Conservation (phyloP, 768 basidiomycete genomes). For the Mycena crocata region DNA sequence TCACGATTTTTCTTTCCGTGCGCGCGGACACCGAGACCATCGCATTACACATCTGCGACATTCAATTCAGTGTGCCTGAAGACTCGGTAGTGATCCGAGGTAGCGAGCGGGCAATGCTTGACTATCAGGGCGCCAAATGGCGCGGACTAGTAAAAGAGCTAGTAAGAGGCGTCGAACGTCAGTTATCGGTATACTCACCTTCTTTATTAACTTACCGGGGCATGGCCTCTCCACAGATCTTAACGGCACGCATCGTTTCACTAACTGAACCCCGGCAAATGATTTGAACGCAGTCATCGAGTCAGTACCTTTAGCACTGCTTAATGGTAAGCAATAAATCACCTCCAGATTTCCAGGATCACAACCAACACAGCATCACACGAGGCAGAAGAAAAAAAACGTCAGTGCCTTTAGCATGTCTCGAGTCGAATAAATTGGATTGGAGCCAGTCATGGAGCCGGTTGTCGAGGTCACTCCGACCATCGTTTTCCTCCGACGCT, state of each 20-base stretch:
- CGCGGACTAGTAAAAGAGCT: constrained; percentile 19
- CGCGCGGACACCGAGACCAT: constrained; percentile 42
- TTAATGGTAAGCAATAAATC: constrained; percentile 7
- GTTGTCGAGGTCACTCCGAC: neutral
- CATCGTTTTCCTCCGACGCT: neutral
- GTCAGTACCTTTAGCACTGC: constrained; percentile 14
- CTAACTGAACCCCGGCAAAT: constrained; percentile 17
- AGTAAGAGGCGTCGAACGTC: constrained; percentile 23
- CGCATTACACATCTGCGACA: constrained; percentile 37
- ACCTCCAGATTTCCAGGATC: constrained; percentile 16
- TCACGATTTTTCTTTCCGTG: neutral
- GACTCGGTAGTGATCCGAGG: constrained; percentile 27
- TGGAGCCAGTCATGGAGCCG: neutral
- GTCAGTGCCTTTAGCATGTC: neutral
- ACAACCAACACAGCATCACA: constrained; percentile 20
- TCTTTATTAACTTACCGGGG: constrained; percentile 28
- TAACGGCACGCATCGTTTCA: constrained; percentile 27
- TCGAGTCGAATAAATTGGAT: neutral
- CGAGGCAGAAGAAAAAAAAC: neutral
- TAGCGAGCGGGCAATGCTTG: constrained; percentile 24
- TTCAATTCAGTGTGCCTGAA: constrained; percentile 10
- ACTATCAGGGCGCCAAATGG: constrained; percentile 24
- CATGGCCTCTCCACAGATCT: constrained; percentile 11
- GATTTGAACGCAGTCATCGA: constrained; percentile 2
- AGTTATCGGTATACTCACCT: constrained; percentile 30